Base-by-base conservation (phyloP, 2,329 filamentous ascomycete genomes). In the Ophiognomonia clavigignenti-juglandacearum region DNA sequence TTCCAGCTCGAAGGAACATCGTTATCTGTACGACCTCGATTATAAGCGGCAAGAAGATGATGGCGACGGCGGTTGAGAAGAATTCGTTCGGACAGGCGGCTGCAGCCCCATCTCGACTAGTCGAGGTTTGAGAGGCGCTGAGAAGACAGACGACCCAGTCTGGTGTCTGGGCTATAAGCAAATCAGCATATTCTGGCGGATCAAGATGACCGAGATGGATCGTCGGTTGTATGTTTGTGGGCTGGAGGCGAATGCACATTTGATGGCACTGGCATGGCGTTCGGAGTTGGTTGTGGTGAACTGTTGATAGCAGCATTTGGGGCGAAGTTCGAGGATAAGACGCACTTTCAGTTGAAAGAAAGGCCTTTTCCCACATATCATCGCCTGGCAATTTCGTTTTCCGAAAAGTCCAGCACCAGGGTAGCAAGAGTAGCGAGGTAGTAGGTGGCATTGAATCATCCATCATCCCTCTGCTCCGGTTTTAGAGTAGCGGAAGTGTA, bases 21-120 rank as follows among this genome's bases (percentile, higher is more conserved):
- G 75, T 98, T 40, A 91, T 98, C 60, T 95, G 88, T 64, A 92
- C 93, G 41, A 98, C 93, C 14, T 88, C 87, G 45, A 85, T 98
- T 35, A 82, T 97, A 50, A 95, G 82, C 68, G 93, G 95, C 23
- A 88, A 92, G 64, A 82, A 78, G 60, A 88, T 96, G 70, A 91
- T 98, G 77, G 86, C 88, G 40, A 82, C 85, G 39, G 89, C 86
- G 47, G 84, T 92, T 57, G 88, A 93, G 72, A 85, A 76, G 61
- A 75, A 71, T 39, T 78, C 75, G 22, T 86, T 83, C 63, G 74
- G 73, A 35, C 75, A 66, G 56, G 69, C 73, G 34, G 51, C 48
- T 26, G 46, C 60, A 23, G 36, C 27, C n/a, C n/a, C n/a, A 16
- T 20, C 47, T 41, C 36, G 43, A 27, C 51, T 45, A 39, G 29